phyloP scores from a whole-genome alignment of 2,329 filamentous ascomycete species.

The Aspergillus arachidicola region DNA sequence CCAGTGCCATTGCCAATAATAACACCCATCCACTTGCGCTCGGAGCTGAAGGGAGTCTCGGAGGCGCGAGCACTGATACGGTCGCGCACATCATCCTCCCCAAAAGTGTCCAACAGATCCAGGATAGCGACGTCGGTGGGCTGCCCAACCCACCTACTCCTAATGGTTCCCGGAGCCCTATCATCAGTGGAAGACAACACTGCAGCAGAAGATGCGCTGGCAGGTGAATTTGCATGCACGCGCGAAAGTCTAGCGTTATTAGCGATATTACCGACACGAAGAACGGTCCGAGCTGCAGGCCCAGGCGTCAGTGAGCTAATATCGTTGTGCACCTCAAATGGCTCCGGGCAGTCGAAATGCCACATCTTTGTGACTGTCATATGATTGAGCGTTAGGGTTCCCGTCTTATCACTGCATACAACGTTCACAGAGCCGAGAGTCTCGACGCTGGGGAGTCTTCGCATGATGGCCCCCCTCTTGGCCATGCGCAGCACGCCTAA shows the following conservation, averaged over 20 bases:
- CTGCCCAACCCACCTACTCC: slow-evolving; percentile 93
- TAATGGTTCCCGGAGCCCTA: slow-evolving; percentile 60
- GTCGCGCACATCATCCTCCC: slow-evolving; percentile 87
- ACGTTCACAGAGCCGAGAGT: slow-evolving; percentile 98
- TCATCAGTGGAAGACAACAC: slow-evolving; percentile 83
- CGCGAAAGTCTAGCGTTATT: slow-evolving; percentile 87
- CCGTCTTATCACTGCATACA: slow-evolving; percentile 98
- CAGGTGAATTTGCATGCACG: slow-evolving; percentile 68
- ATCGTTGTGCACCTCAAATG: slow-evolving; percentile 61
- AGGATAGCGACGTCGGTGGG: slow-evolving; percentile 97
- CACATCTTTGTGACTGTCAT: slow-evolving; percentile 98
- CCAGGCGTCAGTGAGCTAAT: slow-evolving; percentile 61
- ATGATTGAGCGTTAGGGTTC: slow-evolving; percentile 94
- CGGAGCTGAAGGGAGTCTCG: slow-evolving; percentile 94
- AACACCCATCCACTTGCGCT: slow-evolving; percentile 99
- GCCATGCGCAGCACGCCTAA: slow-evolving; percentile 97
- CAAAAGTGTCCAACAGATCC: slow-evolving; percentile 86
- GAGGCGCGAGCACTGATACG: slow-evolving; percentile 78
- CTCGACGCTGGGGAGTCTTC: slow-evolving; percentile 93
- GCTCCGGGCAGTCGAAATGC: slow-evolving; percentile 73
- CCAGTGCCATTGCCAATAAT: slow-evolving; percentile 65
- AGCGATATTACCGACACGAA: slow-evolving; percentile 93
- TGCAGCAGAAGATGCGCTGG: slow-evolving; percentile 71
- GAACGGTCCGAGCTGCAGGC: slow-evolving; percentile 73
- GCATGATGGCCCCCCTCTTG: slow-evolving; percentile 89